Conservation (phyloP, 2,329 filamentous ascomycete genomes). For the Apiospora kogelbergensis region DNA sequence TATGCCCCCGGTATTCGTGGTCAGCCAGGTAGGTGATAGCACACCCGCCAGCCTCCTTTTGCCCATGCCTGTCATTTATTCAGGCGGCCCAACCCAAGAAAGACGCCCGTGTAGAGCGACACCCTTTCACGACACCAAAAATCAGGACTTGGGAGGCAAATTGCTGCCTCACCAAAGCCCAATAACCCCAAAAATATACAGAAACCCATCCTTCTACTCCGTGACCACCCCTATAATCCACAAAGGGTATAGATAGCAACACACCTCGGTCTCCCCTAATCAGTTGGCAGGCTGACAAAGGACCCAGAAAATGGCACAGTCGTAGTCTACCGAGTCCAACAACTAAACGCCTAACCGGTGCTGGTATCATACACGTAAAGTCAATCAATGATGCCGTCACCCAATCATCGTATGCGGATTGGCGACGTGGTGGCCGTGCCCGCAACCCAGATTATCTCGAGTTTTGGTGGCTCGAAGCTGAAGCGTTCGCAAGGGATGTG, state of each 20-base stretch:
- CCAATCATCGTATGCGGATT: background rate
- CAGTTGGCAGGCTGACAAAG: background rate
- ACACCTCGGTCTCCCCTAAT: background rate
- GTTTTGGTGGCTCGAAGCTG: conserved; percentile 19
- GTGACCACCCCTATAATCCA: background rate
- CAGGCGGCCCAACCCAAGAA: background rate
- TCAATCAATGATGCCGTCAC: conserved; percentile 4
- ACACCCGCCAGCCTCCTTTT: background rate
- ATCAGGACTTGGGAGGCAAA: background rate
- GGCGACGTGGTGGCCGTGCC: background rate
- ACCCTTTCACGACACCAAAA: background rate
- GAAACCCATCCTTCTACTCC: background rate
- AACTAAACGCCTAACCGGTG: conserved; percentile 7
- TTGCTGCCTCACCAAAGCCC: conserved; percentile 8
- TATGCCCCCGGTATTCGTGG: background rate
- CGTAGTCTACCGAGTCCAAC: conserved; percentile 6
- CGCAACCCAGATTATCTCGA: background rate
- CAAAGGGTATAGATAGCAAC: background rate
- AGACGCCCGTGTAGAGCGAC: background rate
- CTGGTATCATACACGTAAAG: conserved; percentile 10
- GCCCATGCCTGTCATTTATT: background rate
- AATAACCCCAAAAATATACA: conserved; percentile 1
- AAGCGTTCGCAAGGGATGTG: conserved; percentile 21
- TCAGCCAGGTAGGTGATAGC: background rate
- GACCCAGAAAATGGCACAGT: conserved; percentile 3